A percentile compares a stretch with the other conserved stretches of the same genome.
Evolutionary conservation across 139 green algal genomes (phyloP).

Genomic region (Closterium sp.): DNA sequence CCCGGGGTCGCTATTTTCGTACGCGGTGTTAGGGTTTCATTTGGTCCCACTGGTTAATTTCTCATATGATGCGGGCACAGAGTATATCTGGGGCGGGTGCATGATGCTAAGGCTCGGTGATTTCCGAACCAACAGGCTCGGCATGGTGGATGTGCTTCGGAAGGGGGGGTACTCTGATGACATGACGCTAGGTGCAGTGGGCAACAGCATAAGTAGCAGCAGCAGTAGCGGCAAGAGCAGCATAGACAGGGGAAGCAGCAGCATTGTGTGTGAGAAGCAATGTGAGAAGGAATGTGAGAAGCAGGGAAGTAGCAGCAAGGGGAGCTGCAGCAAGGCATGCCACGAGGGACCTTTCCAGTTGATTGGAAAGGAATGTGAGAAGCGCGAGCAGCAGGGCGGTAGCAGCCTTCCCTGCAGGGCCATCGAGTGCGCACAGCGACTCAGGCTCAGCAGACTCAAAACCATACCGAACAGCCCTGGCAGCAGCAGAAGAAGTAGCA

Average conservation of each 20-base stretch:
- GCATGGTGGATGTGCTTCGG: constrained; percentile 9
- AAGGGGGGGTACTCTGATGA: not conserved
- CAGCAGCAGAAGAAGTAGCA: too few relatives aligned
- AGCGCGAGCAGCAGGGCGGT: not conserved
- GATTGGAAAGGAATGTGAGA: not conserved
- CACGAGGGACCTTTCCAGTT: not conserved
- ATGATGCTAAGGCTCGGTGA: not conserved
- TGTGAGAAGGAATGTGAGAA: too few relatives aligned
- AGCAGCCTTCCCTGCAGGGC: not conserved
- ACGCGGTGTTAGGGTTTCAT: not conserved
- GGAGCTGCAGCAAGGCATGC: constrained; percentile 7
- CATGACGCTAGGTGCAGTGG: not conserved
- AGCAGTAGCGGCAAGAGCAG: not conserved
- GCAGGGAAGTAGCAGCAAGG: not conserved
- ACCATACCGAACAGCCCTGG: too few relatives aligned
- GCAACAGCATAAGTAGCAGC: not conserved
- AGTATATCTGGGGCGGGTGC: not conserved
- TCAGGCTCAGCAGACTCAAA: not conserved
- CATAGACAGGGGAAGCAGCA: not conserved
- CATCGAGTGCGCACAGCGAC: not conserved
- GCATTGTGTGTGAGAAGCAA: too few relatives aligned
- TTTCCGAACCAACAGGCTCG: not conserved
- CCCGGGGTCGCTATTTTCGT: not conserved
- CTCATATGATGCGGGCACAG: not conserved
- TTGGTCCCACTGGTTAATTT: not conserved